A percentile compares a stretch with the other conserved stretches of the same genome.
Evolutionary conservation across 352 stramenopile species (phyloP).

Genomic region (Hyaloperonospora brassicae): DNA sequence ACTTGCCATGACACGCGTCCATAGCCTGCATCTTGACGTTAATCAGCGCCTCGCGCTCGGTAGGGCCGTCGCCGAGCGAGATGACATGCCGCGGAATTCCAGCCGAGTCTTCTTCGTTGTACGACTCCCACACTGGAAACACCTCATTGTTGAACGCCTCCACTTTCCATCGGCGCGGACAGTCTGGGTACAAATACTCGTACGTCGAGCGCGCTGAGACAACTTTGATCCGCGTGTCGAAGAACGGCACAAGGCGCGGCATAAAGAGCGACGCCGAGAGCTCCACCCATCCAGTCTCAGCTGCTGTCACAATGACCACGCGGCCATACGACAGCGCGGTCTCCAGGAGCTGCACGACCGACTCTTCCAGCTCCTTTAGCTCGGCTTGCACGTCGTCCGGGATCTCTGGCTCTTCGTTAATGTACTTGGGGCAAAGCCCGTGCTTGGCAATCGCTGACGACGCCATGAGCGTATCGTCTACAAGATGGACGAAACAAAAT

Average conservation of each 20-base stretch:
- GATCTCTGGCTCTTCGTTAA: constrained; percentile 77
- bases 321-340: constrained; percentile 62
- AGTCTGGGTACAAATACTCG: constrained; percentile 82
- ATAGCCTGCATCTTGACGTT: constrained; percentile 82
- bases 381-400: constrained; percentile 61
- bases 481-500: background rate
- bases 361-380: constrained; percentile 67
- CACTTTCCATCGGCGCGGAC: constrained; percentile 83
- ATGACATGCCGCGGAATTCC: constrained; percentile 68
- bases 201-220: constrained; percentile 87
- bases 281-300: constrained; percentile 86
- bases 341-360: constrained; percentile 65
- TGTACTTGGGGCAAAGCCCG: constrained; percentile 75
- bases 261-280: constrained; percentile 84
- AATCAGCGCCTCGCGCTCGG: constrained; percentile 77
- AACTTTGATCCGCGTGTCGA: constrained; percentile 80
- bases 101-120: constrained; percentile 38
- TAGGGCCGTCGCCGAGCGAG: constrained; percentile 73
- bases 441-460: constrained; percentile 75
- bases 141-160: constrained; percentile 84
- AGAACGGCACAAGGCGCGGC: constrained; percentile 65
- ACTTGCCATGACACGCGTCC: constrained; percentile 75
- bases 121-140: constrained; percentile 68
- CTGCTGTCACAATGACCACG: constrained; percentile 86
- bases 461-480: constrained; percentile 78